Base-by-base conservation (phyloP, 345 rosid species). In the Barbarea vulgaris region DNA sequence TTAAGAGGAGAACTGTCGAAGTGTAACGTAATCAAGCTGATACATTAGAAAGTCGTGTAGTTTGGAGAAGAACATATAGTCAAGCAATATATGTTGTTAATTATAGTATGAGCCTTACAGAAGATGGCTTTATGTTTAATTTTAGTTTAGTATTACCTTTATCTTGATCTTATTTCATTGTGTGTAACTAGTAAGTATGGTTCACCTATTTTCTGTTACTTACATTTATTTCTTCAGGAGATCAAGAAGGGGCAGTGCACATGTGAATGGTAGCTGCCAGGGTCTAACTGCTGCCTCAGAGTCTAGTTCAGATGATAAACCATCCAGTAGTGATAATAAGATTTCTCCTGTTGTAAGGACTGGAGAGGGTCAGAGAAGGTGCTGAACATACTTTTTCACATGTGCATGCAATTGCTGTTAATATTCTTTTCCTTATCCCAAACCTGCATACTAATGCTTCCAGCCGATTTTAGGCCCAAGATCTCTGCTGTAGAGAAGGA, bases 271-370 rank as follows among this genome's bases (percentile, higher is more conserved):
- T 77, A 77, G 83, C 74, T 75, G 80, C 67, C 77, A 22, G 46
- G 84, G 84, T 71, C 59, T 81, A 67, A 75, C 82, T 51, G 85
- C 82, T 79, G 83, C 89, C 63, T 88, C 99, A 17, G 97, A 90
- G 81, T 95, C 91, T 65, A 85, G 84, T 60, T 90, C 80, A 28
- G 98, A 89, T 67, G 93, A 95, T 53, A 90, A 81, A 80, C 88
- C 84, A 55, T 84, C 80, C 66, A 85, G 88, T 74, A 89, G 91
- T 75, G 93, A 89, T 79, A 80, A 82, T 62, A 86, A 82, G 59
- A 85, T 71, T 58, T 82, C 86, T 46, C 44, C 88, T 69, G 46
- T 76, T 28, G 50, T 44, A 67, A 86, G 77, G 85, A 79, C 74
- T 61, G 87, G 83, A 58, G 81, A 82, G 62, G 42, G 27, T 73